Evolutionary conservation across 2,329 filamentous ascomycete genomes (phyloP).

Genomic region (Aureobasidium zeae): DNA sequence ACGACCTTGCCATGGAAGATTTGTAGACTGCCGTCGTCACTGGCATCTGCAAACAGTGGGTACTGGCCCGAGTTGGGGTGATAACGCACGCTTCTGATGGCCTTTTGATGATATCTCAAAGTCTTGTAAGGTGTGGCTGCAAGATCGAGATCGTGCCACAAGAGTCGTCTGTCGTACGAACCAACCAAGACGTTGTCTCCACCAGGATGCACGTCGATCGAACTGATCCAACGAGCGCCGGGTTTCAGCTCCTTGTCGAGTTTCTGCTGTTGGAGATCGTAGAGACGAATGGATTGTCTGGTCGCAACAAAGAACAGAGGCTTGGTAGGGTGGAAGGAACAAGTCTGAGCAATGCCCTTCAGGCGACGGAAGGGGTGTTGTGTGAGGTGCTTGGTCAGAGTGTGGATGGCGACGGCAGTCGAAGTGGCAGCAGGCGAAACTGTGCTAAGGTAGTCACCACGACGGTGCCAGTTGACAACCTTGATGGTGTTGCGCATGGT

Average conservation of each 20-base stretch:
- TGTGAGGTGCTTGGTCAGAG: slow-evolving; percentile 85
- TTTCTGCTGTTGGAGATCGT: slow-evolving; percentile 85
- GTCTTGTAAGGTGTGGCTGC: slow-evolving; percentile 90
- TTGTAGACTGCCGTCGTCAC: slow-evolving; percentile 88
- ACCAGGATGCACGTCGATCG: slow-evolving; percentile 83
- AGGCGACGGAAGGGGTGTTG: slow-evolving; percentile 83
- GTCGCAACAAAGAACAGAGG: slow-evolving; percentile 95
- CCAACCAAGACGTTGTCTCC: slow-evolving; percentile 92
- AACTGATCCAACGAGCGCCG: slow-evolving; percentile 88
- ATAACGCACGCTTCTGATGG: slow-evolving; percentile 80
- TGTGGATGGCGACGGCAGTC: slow-evolving; percentile 80
- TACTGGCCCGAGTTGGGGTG: slow-evolving; percentile 56
- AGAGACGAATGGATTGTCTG: slow-evolving; percentile 83
- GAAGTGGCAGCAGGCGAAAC: slow-evolving; percentile 72
- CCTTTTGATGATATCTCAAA: slow-evolving; percentile 85
- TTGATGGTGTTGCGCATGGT: slow-evolving; percentile 64
- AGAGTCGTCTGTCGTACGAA: slow-evolving; percentile 82
- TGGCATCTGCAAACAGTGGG: slow-evolving; percentile 87
- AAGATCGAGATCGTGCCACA: slow-evolving; percentile 96
- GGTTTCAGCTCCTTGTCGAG: slow-evolving; percentile 89
- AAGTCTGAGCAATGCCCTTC: slow-evolving; percentile 71
- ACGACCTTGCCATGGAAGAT: slow-evolving; percentile 97
- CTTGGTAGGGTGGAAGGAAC: slow-evolving; percentile 87
- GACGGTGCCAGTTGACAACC: slow-evolving; percentile 84
- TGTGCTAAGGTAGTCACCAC: slow-evolving; percentile 88